A percentile compares a stretch with the other conserved stretches of the same genome.
phyloP scores from a whole-genome alignment of 2,329 filamentous ascomycete species.

The Xylaria sp. region DNA sequence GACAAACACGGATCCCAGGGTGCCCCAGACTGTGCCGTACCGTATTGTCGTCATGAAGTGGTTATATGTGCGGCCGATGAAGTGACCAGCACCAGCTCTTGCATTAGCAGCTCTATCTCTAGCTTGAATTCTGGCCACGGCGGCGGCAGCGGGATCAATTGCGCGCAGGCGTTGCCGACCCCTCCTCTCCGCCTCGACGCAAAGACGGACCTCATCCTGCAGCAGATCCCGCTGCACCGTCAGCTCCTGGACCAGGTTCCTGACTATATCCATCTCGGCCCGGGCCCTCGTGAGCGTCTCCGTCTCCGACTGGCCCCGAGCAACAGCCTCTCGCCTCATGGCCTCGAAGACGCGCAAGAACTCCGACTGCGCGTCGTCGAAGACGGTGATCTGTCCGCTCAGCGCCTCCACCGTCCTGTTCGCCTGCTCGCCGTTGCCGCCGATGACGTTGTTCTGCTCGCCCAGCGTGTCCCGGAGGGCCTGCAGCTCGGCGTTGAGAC shows the following conservation, averaged over 20 bases:
- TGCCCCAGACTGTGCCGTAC: conserved; percentile 6
- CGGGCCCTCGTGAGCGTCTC: not conserved
- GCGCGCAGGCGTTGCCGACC: not conserved
- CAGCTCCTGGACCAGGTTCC: not conserved
- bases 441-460: not conserved
- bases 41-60: not conserved
- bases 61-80: not conserved
- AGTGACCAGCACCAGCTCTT: not conserved
- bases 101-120: not conserved
- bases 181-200: not conserved
- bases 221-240: conserved; percentile 16
- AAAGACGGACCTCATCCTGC: not conserved
- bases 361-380: not conserved
- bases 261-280: not conserved
- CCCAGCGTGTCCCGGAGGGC: not conserved
- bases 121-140: not conserved
- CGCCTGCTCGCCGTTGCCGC: conserved; percentile 12
- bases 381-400: conserved; percentile 1
- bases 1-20: conserved; percentile 5
- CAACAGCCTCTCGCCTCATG: not conserved
- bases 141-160: not conserved
- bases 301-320: not conserved
- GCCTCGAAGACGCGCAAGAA: not conserved
- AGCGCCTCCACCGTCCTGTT: conserved; percentile 11
- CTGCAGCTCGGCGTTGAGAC: not conserved